Conservation (phyloP, 495 filamentous ascomycete species). For the Lophiostoma macrostomum region DNA sequence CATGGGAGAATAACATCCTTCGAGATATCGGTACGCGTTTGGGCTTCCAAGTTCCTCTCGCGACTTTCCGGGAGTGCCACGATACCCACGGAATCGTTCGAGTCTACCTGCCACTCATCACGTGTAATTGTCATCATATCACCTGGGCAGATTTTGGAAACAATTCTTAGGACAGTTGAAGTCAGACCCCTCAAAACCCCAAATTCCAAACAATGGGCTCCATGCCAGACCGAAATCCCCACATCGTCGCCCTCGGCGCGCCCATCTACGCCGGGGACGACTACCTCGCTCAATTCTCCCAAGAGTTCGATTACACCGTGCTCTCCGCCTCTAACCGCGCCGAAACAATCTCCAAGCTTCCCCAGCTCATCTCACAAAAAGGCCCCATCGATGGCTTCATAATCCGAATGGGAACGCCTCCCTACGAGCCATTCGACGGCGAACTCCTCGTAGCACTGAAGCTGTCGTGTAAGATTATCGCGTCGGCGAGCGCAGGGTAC, state of each 20-base stretch:
- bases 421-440: conserved; percentile 45
- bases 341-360: conserved; percentile 24
- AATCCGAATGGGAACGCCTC: conserved; percentile 43
- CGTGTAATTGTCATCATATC: too few relatives aligned
- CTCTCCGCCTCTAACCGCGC: conserved; percentile 30
- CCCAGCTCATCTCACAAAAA: conserved; percentile 6
- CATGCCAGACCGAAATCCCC: background rate
- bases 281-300: background rate
- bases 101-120: too few relatives aligned
- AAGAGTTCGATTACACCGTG: conserved; percentile 9
- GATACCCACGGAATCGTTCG: too few relatives aligned
- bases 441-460: conserved; percentile 37
- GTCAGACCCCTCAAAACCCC: too few relatives aligned
- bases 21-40: too few relatives aligned
- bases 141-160: too few relatives aligned
- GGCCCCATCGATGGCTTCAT: conserved; percentile 42
- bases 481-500: conserved; percentile 34
- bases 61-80: too few relatives aligned
- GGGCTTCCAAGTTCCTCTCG: too few relatives aligned
- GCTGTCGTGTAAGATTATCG: conserved; percentile 41
- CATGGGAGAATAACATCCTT: too few relatives aligned
- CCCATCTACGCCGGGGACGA: background rate
- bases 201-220: too few relatives aligned
- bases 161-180: too few relatives aligned
- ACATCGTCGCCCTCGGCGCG: background rate